Evolutionary conservation across 768 basidiomycete genomes (phyloP), one percentile per base, ranked within the genome.

Genomic region (Tricholoma matsutake): DNA sequence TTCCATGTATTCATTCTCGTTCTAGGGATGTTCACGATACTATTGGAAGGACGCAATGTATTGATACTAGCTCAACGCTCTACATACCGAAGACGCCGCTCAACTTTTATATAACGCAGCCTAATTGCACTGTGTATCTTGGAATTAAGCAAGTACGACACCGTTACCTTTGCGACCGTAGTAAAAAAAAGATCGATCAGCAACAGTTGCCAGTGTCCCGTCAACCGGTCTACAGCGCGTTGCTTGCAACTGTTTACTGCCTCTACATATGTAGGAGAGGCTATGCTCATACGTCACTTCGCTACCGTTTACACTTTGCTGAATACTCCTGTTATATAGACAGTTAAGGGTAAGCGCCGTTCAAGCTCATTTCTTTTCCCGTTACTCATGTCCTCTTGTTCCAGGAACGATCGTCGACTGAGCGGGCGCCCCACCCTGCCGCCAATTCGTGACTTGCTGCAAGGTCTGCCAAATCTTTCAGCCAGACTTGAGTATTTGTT

Each of bases 381-480:
- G 35, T 45, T 58, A 60, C 45, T 54, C 31, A 74, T 75, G 72
- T 63, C 69, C 58, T 67, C 69, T 61, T 63, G 69, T 59, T 63
- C 73, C 53, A 69, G 72, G 63, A 68, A 72, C 65, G 72, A 70
- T 67, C 66, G 63, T 61, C 66, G 62, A 56, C 65, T 64, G 58
- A 65, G 67, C 58, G 72, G 76, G 62, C 82, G 87, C 47, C 86
- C 86, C 57, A 87, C 83, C 14, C 84, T 91, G 61, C 89, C 89
- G 41, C 81, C 87, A 52, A 89, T 91, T 58, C 85, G 86, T 54
- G 86, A 87, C 71, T 73, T 90, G 61, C 86, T 90, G 68, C 75
- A 81, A 78, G 83, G 89, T 86, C 56, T 57, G 68, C 58, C 29
- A 6, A 37, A 7, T 53, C 18, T 11, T 20, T 16, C 16, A 10